Conservation (phyloP, 257 asterid species). For the Solanum peruvianum region DNA sequence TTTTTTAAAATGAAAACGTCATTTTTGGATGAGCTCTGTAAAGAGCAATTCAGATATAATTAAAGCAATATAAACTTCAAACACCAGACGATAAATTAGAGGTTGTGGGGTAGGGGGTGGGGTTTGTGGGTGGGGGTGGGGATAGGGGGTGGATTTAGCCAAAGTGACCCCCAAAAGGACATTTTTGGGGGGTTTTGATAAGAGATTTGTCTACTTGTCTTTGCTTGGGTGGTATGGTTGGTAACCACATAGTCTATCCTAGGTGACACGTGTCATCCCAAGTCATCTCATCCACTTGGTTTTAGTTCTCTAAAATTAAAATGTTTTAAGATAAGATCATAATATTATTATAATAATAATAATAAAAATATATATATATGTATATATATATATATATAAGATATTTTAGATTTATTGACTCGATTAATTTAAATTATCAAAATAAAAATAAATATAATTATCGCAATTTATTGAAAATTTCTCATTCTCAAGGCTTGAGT, state of each 20-base stretch:
- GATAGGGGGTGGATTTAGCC: neutral
- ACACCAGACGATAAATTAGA: too few species aligned
- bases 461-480: accelerated
- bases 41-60: neutral
- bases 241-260: neutral
- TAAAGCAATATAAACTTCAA: too few species aligned
- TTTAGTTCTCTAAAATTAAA: neutral
- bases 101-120: too few species aligned
- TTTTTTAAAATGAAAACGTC: too few species aligned
- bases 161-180: slow-evolving; percentile 4
- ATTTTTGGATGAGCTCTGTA: accelerated
- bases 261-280: neutral
- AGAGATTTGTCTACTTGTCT: neutral
- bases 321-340: neutral
- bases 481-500: neutral
- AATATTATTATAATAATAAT: neutral
- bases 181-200: slow-evolving; percentile 2
- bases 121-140: neutral
- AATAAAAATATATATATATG: neutral
- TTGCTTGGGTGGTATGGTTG: neutral
- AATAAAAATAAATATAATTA: too few species aligned
- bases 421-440: accelerated
- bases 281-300: neutral
- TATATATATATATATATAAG: too few species aligned
- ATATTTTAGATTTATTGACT: neutral